phyloP scores from a whole-genome alignment of 768 basidiomycete genomes.

The Rhodosporidiobolus odoratus region DNA sequence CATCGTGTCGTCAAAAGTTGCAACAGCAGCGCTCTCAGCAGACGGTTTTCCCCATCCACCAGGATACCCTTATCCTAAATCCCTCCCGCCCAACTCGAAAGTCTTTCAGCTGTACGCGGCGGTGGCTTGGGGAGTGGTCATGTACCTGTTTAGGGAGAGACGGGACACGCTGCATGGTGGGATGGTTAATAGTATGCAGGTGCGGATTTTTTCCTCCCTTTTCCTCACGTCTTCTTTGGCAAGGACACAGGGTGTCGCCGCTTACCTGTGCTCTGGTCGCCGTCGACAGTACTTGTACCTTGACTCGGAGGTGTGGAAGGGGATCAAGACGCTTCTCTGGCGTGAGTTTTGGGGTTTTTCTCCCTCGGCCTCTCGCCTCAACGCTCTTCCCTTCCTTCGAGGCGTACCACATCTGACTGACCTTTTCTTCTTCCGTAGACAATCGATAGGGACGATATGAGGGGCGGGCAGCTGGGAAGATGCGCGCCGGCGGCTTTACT shows the following conservation, averaged over 20 bases:
- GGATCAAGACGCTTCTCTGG: conserved; percentile 80
- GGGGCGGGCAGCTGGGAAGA: too few relatives aligned
- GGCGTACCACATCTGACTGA: background rate
- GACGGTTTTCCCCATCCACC: conserved; percentile 42
- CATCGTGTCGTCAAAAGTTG: conserved; percentile 38
- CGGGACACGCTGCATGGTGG: conserved; percentile 91
- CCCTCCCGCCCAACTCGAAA: conserved; percentile 74
- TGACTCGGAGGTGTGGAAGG: conserved; percentile 81
- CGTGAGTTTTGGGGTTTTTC: conserved; percentile 15
- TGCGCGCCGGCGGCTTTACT: too few relatives aligned
- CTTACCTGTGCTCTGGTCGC: background rate
- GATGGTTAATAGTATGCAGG: conserved; percentile 88
- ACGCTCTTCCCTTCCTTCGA: background rate
- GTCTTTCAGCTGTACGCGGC: conserved; percentile 85
- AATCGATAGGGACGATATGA: conserved; percentile 27
- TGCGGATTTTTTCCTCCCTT: background rate
- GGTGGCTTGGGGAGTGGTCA: conserved; percentile 86
- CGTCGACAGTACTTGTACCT: conserved; percentile 67
- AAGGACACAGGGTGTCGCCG: too few relatives aligned
- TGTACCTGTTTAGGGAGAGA: conserved; percentile 87
- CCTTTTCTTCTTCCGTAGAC: background rate
- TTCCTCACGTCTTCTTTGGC: background rate
- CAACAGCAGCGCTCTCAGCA: conserved; percentile 19
- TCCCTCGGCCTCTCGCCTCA: background rate
- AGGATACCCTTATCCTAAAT: conserved; percentile 48